Conservation (phyloP, 345 rosid species). For the Dipteronia dyeriana region DNA sequence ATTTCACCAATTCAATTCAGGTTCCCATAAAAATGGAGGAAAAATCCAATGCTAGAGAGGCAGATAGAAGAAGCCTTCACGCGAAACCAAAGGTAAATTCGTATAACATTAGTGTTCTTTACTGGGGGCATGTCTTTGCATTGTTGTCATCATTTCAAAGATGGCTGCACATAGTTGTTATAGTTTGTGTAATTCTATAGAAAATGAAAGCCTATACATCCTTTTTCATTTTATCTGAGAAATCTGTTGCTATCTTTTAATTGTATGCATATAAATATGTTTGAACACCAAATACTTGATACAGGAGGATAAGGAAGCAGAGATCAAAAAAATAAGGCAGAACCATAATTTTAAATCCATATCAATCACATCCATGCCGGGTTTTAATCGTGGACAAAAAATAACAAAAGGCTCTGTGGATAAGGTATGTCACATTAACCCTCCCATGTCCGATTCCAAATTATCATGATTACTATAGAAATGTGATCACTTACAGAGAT, state of each 20-base stretch:
- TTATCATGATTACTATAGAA: background rate
- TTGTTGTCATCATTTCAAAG: conserved; percentile 11
- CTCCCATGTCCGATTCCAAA: background rate
- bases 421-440: conserved; percentile 38
- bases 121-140: background rate
- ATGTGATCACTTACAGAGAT: background rate
- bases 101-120: background rate
- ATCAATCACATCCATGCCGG: conserved; percentile 38
- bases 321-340: conserved; percentile 41
- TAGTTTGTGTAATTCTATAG: background rate
- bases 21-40: conserved; percentile 39
- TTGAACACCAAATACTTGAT: conserved; percentile 10
- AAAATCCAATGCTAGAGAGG: conserved; percentile 38
- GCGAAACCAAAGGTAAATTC: conserved; percentile 50
- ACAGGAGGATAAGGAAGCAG: conserved; percentile 50
- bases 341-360: conserved; percentile 46
- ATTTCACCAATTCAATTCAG: conserved; percentile 31
- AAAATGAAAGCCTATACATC: background rate
- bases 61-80: conserved; percentile 29
- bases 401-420: conserved; percentile 31
- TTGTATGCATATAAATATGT: too few relatives aligned
- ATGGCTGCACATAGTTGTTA: background rate
- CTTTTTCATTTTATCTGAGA: conserved; percentile 5
- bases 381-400: conserved; percentile 36
- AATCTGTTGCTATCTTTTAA: background rate